Conservation (phyloP, 108 stramenopile species). For the Schizochytrium sp. region DNA sequence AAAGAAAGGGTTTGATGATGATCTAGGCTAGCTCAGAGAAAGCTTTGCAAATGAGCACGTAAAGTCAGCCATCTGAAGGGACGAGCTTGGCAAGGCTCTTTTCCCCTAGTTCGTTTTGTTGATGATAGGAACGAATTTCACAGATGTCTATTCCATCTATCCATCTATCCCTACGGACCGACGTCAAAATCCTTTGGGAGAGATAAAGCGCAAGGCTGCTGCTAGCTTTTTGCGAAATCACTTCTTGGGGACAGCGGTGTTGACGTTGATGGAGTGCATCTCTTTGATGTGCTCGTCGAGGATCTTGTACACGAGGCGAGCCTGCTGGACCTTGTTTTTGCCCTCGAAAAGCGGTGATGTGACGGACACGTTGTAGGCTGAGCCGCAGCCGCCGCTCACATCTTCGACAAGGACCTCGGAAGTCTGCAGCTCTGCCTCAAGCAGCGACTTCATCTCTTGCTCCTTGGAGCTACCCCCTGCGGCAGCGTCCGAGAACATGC, state of each 20-base stretch:
- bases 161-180: too few relatives aligned
- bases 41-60: too few relatives aligned
- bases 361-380: background rate
- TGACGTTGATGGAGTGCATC: constrained; percentile 5
- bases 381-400: background rate
- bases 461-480: background rate
- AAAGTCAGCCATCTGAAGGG: too few relatives aligned
- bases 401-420: background rate
- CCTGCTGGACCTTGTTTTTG: background rate
- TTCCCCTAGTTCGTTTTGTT: too few relatives aligned
- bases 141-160: too few relatives aligned
- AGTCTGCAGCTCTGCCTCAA: background rate
- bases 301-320: background rate
- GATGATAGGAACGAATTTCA: too few relatives aligned
- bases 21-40: too few relatives aligned
- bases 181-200: too few relatives aligned
- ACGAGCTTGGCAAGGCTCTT: too few relatives aligned
- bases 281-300: background rate
- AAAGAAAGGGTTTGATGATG: too few relatives aligned
- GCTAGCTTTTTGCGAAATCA: background rate
- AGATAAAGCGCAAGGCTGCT: too few relatives aligned
- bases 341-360: background rate
- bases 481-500: background rate
- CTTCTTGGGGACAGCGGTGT: background rate
- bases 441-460: background rate